phyloP scores from a whole-genome alignment of 352 stramenopile genomes.

The Pelagophyceae sp. region DNA sequence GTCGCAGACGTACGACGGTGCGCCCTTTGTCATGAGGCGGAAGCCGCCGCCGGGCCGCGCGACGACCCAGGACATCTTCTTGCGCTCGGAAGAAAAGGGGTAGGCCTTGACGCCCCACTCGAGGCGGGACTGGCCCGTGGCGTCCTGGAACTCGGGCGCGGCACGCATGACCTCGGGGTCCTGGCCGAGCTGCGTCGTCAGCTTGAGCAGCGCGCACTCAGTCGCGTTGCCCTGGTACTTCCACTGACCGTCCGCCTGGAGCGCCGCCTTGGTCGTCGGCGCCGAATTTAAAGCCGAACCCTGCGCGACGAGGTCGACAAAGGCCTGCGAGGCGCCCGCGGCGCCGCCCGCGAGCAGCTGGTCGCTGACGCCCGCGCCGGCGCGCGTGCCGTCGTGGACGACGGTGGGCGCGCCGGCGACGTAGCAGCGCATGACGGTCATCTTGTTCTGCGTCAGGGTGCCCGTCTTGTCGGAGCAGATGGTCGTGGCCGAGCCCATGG shows the following conservation, averaged over 20 bases:
- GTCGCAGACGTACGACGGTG: constrained; percentile 43
- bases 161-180: constrained; percentile 44
- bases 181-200: constrained; percentile 41
- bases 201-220: constrained; percentile 61
- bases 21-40: constrained; percentile 66
- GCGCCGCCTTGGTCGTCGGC: too few species aligned
- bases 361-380: constrained; percentile 23
- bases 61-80: constrained; percentile 82
- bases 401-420: constrained; percentile 54
- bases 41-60: constrained; percentile 42
- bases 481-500: constrained; percentile 93
- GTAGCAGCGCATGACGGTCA: constrained; percentile 87
- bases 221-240: constrained; percentile 60
- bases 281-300: constrained; percentile 23
- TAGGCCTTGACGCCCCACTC: constrained; percentile 29
- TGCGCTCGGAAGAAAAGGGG: constrained; percentile 78
- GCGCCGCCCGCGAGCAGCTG: constrained; percentile 57
- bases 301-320: constrained; percentile 35
- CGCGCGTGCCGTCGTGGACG: constrained; percentile 50
- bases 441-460: constrained; percentile 93
- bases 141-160: constrained; percentile 28
- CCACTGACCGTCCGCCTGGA: constrained; percentile 28
- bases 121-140: neutral
- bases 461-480: constrained; percentile 95
- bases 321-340: constrained; percentile 69